Base-by-base conservation (phyloP, 352 stramenopile species). In the Thraustotheca clavata region DNA sequence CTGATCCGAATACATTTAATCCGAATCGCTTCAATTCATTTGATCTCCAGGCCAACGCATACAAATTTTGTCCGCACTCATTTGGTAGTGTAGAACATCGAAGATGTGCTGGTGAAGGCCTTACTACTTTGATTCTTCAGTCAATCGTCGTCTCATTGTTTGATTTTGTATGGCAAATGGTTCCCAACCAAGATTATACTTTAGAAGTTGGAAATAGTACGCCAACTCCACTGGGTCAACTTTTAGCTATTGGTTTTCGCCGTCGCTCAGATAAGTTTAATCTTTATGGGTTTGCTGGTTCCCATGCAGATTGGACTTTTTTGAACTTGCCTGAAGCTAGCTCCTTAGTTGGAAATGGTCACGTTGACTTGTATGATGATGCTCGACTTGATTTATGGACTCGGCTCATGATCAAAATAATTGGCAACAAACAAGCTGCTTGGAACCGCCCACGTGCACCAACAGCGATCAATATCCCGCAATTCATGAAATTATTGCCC, bases 351-450 rank as follows among this genome's bases (percentile, higher is more conserved):
- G 43, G 43, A 14, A 24, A 35, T 11, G 43, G 11, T 31, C 12
- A 9, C 14, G 43, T 52, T 7, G 54, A 62, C 8, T 39, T 47
- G 20, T 22, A 54, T 16, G 41, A 50, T 46, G 57, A 65, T 31
- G 46, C 57, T 6, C 57, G 57, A 3, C 39, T 65, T 0, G 57
- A 65, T 20, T 31, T 65, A 16, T 65, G 57, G 57, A 65, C 57
- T n/a, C 36, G 41, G 2, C 27, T 65, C 18, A 65, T 65, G 57
- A 65, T 65, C 22, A 34, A 65, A 32, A 20, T 65, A 7, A 55
- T 65, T 26, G 29, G n/a, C 7, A 65, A 65, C 31, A 65, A 65
- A 32, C 57, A 65, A 33, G 11, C 18, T 7, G 18, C n/a, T 16
- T 65, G 57, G 57, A 65, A 50, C 26, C 20, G 24, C 16, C 57